Evolutionary conservation across 495 filamentous ascomycete genomes (phyloP).

Genomic region (Cudoniella acicularis): DNA sequence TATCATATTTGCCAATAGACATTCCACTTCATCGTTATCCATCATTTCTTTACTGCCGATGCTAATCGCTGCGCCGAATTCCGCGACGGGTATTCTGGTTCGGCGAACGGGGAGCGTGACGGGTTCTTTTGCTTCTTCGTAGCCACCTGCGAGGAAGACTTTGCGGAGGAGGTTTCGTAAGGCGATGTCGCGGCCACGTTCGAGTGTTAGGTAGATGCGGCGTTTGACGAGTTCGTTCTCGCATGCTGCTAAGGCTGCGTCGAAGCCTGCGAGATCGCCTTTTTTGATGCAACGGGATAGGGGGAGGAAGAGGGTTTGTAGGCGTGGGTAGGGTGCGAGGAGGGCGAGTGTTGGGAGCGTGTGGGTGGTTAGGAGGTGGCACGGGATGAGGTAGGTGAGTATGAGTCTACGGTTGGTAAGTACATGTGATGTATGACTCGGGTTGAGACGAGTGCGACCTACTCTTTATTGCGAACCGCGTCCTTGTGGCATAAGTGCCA

Average conservation of each 20-base stretch:
- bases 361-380: slow-evolving; percentile 82
- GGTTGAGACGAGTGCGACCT: slow-evolving; percentile 26
- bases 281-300: slow-evolving; percentile 71
- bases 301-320: slow-evolving; percentile 74
- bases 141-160: slow-evolving; percentile 79
- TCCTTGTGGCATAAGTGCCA: slow-evolving; percentile 70
- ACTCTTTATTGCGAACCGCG: slow-evolving; percentile 76
- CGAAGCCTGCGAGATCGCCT: slow-evolving; percentile 81
- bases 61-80: slow-evolving; percentile 64
- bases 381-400: slow-evolving; percentile 92
- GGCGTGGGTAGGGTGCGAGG: slow-evolving; percentile 69
- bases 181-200: slow-evolving; percentile 86
- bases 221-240: slow-evolving; percentile 88
- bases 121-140: slow-evolving; percentile 66
- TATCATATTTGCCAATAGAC: slow-evolving; percentile 88
- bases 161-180: slow-evolving; percentile 86
- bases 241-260: slow-evolving; percentile 71
- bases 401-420: slow-evolving; percentile 59
- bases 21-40: slow-evolving; percentile 93
- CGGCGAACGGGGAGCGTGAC: slow-evolving; percentile 51
- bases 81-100: slow-evolving; percentile 73
- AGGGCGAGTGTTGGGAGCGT: slow-evolving; percentile 69
- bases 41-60: slow-evolving; percentile 57
- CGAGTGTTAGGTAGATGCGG: slow-evolving; percentile 92
- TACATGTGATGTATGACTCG: neutral